phyloP scores from a whole-genome alignment of 176 grass and related monocot species.

The Bonia amplexicaulis region DNA sequence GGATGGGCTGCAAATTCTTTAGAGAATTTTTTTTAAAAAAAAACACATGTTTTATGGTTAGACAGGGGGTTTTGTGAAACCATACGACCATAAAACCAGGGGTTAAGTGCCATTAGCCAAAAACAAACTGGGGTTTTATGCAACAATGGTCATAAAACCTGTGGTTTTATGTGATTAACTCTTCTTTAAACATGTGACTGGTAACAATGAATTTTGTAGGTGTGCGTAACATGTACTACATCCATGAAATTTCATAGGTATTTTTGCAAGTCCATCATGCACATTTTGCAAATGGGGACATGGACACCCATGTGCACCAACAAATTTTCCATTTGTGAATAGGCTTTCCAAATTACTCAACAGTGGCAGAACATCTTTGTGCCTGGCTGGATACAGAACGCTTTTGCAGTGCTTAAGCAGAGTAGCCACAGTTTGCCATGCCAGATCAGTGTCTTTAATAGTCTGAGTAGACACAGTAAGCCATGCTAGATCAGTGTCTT shows the following conservation, averaged over 20 bases:
- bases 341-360: constrained; percentile 1
- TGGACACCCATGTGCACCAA: neutral
- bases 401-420: constrained; percentile 5
- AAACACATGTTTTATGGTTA: too few relatives aligned
- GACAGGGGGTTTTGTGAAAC: neutral
- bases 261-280: neutral
- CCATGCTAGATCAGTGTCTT: neutral
- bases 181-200: neutral
- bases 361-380: neutral
- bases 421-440: neutral
- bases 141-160: neutral
- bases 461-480: neutral
- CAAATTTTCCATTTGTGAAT: constrained; percentile 5
- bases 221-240: neutral
- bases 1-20: neutral
- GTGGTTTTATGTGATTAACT: neutral
- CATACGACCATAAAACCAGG: neutral
- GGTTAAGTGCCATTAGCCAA: neutral
- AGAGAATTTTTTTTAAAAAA: too few relatives aligned
- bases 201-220: neutral
- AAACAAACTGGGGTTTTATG: neutral
- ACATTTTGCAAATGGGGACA: neutral
- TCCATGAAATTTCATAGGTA: neutral
- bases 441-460: neutral
- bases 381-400: neutral